phyloP scores from a whole-genome alignment of 495 filamentous ascomycete genomes.

The Xanthoparmelia taractica region DNA sequence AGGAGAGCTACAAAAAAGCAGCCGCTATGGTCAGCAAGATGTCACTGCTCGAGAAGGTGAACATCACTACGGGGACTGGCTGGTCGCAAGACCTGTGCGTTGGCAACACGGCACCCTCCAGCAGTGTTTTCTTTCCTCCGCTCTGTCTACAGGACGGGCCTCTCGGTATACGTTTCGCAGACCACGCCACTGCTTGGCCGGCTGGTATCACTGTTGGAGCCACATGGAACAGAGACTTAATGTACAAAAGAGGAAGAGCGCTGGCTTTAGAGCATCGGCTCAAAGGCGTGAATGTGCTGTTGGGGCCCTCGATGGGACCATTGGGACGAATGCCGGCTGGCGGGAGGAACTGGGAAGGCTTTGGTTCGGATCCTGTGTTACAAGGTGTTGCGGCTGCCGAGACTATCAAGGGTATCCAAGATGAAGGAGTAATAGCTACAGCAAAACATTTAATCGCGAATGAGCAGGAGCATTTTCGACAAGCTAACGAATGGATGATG shows the following conservation, averaged over 20 bases:
- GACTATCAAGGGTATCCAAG: slow-evolving; percentile 70
- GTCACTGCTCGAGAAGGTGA: slow-evolving; percentile 87
- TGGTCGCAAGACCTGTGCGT: slow-evolving; percentile 89
- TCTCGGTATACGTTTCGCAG: slow-evolving; percentile 66
- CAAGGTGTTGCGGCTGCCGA: slow-evolving; percentile 59
- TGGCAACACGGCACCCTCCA: slow-evolving; percentile 74
- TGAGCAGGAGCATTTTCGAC: slow-evolving; percentile 83
- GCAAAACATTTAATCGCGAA: slow-evolving; percentile 77
- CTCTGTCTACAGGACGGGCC: slow-evolving; percentile 90
- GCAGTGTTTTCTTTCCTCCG: slow-evolving; percentile 67
- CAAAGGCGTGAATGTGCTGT: slow-evolving; percentile 66
- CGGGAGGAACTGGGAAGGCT: slow-evolving; percentile 88
- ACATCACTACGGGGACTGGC: slow-evolving; percentile 86
- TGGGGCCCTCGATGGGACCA: slow-evolving; percentile 71
- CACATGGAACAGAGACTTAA: slow-evolving; percentile 79
- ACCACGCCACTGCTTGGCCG: slow-evolving; percentile 71
- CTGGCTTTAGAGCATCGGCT: slow-evolving; percentile 62
- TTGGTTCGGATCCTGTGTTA: slow-evolving; percentile 69
- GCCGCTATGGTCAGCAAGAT: slow-evolving; percentile 69
- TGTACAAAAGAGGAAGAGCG: slow-evolving; percentile 60
- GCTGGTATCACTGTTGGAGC: slow-evolving; percentile 80
- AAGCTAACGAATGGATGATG: slow-evolving; percentile 62
- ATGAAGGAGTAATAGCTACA: slow-evolving; percentile 72
- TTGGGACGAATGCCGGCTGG: slow-evolving; percentile 76
- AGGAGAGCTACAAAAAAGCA: slow-evolving; percentile 73